Evolutionary conservation across 768 basidiomycete genomes (phyloP), one percentile per base, ranked within the genome.

Genomic region (Boletus coccyginus): DNA sequence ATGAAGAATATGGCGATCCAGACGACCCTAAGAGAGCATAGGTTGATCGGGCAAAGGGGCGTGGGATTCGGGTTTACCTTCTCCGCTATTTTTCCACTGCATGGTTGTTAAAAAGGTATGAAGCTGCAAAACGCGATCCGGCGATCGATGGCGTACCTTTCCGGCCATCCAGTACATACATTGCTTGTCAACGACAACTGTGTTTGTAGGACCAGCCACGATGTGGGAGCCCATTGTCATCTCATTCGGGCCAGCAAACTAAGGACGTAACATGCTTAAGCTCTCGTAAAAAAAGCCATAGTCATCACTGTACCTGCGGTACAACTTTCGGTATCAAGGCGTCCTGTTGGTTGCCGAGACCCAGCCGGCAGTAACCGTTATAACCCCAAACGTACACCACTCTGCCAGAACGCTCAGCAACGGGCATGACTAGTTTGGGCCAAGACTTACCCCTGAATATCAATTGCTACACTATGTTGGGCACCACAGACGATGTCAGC

Each of bases 41-140:
- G 50, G 61, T 52, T 51, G 36, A 50, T 47, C 35, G 50, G 40
- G 14, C 5, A 14, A 40, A 36, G 40, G 14, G 38, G 43, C 11
- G 17, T 43, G 36, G 14, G 33, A 29, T 32, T 36, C 16, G 9
- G 33, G 21, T 62, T 50, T 63, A 83, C 94, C 95, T 72, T 97
- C 95, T 12, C 95, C 95, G 7, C 92, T 94, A 60, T 87, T 91
- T 73, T 98, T 98, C 91, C 92, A 98, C 84, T 94, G 70, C 40
- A 66, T 64, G 42, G 73, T 62, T 56, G 56, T 52, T 31, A 52
- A 29, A 21, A 52, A 42, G 36, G 17, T 45, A 43, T 56, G 53
- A 50, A 35, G 19, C n/a, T 48, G 14, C 7, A 46, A 49, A 54
- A 19, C 6, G 40, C 21, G 27, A 54, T 33, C 38, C 35, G 5